Base-by-base conservation (phyloP, 495 filamentous ascomycete genomes). In the Cercophora scortea region DNA sequence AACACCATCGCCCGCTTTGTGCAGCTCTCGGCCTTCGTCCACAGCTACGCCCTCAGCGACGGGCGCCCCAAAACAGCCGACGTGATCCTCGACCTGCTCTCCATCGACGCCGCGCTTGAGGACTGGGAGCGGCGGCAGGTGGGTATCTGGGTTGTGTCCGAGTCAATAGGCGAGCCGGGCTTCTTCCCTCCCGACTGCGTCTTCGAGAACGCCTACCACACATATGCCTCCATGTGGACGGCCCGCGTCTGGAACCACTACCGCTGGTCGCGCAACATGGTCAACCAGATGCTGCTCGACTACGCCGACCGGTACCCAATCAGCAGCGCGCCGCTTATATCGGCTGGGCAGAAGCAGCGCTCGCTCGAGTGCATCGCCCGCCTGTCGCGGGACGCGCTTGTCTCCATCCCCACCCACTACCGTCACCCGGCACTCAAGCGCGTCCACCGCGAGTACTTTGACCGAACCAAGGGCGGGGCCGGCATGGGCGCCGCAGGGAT, bases 181-280 rank as follows among this genome's bases (percentile, higher is more conserved):
- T 53, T 63, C 40, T 68, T 70, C 38, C 71, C 72, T 1, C 53
- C 69, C 3, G 58, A 67, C 4, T 68, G 63, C 17, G 66, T 79
- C 39, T 83, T 81, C 54, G 74, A 78, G 41, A 73, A 78, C 34
- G 69, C 73, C 51, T 87, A 83, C 58, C 81, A 87, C 57, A 60
- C 75, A 13, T 87, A 87, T 58, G 59, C 59, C 5, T 74, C 77
- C 47, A 71, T 79, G 40, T 84, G 80, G 79, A 66, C 75, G 32
- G 74, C 74, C 13, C 70, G 77, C 18, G 69, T 78, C 25, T 84
- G 79, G 78, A 87, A 84, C 50, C 75, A 83, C 48, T 85, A 82
- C 56, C 80, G 85, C 33, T 79, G 77, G 63, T 72, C 79, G 2
- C 78, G 80, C 32, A 78, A 85, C 41, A 59, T 84, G 11, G 66